Evolutionary conservation across 1,284 basidiomycete genomes (phyloP).

Genomic region (Coriolopsis trogii): DNA sequence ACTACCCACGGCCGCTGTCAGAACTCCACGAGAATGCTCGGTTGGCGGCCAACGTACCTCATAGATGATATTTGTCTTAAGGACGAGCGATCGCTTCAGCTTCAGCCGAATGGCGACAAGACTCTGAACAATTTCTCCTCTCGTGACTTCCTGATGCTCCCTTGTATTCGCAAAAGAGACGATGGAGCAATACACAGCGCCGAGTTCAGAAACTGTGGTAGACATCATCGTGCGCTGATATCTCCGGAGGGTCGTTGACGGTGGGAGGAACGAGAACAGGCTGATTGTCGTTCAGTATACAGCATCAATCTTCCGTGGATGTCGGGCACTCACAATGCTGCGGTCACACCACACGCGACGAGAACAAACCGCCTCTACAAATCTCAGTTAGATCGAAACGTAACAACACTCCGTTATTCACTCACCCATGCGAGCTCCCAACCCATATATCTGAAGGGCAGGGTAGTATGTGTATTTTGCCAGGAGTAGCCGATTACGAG

Average conservation of each 20-base stretch:
- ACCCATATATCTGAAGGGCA: slow-evolving; percentile 59
- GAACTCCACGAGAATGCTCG: not conserved
- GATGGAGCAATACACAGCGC: slow-evolving; percentile 67
- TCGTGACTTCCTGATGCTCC: slow-evolving; percentile 43
- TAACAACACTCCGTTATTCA: not conserved
- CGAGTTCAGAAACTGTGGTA: slow-evolving; percentile 64
- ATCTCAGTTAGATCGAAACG: not conserved
- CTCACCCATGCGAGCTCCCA: slow-evolving; percentile 67
- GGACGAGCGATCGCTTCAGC: slow-evolving; percentile 55
- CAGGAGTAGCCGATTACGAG: slow-evolving; percentile 80
- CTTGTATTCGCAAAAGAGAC: slow-evolving; percentile 63
- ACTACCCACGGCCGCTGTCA: slow-evolving; percentile 39
- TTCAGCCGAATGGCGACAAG: slow-evolving; percentile 68
- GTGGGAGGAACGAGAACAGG: slow-evolving; percentile 69
- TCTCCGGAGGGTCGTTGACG: slow-evolving; percentile 67
- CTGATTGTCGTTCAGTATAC: no score
- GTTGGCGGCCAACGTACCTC: slow-evolving; percentile 48
- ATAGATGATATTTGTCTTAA: slow-evolving; percentile 64
- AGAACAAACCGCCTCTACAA: slow-evolving; percentile 62
- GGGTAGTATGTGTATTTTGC: slow-evolving; percentile 54
- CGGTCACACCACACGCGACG: slow-evolving; percentile 61
- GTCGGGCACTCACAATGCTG: slow-evolving; percentile 57
- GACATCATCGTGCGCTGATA: slow-evolving; percentile 67
- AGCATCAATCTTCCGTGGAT: no score
- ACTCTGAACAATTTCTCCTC: slow-evolving; percentile 55